A percentile compares a stretch with the other conserved stretches of the same genome.
phyloP scores from a whole-genome alignment of 2,329 filamentous ascomycete genomes.

The Huntiella omanensis region DNA sequence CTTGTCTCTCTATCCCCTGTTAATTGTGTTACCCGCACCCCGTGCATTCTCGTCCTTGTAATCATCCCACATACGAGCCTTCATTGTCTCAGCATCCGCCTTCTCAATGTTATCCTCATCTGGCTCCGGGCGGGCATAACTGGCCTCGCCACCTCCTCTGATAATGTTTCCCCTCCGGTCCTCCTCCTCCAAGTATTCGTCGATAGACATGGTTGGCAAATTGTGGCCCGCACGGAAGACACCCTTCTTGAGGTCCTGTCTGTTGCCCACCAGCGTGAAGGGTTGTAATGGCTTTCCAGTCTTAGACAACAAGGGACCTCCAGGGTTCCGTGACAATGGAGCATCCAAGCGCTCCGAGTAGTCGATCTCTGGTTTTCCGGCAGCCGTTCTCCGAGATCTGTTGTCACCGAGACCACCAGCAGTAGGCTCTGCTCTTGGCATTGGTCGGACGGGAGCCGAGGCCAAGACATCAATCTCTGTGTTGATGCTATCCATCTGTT shows the following conservation, averaged over 20 bases:
- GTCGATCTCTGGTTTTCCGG: slow-evolving; percentile 22
- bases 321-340: slow-evolving; percentile 33
- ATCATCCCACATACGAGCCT: slow-evolving; percentile 89
- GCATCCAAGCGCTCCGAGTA: slow-evolving; percentile 62
- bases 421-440: slow-evolving; percentile 24
- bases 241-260: slow-evolving; percentile 55
- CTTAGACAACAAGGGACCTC: slow-evolving; percentile 56
- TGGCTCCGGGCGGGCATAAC: slow-evolving; percentile 45
- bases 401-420: slow-evolving; percentile 27
- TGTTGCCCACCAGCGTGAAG: slow-evolving; percentile 66
- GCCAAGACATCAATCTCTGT: slow-evolving; percentile 71
- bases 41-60: slow-evolving; percentile 78
- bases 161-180: slow-evolving; percentile 68
- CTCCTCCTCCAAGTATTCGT: slow-evolving; percentile 94
- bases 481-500: slow-evolving; percentile 69
- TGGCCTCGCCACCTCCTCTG: slow-evolving; percentile 69
- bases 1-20: slow-evolving; percentile 36
- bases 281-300: slow-evolving; percentile 75
- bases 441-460: slow-evolving; percentile 39
- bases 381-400: slow-evolving; percentile 16
- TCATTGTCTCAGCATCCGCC: slow-evolving; percentile 77
- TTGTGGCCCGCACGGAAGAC: slow-evolving; percentile 88
- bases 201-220: slow-evolving; percentile 91
- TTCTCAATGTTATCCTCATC: slow-evolving; percentile 86
- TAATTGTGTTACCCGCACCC: slow-evolving; percentile 66